Evolutionary conservation across 805 yeast genomes (phyloP), one percentile per base, ranked within the genome.

Genomic region (Starmerella etchellsii): DNA sequence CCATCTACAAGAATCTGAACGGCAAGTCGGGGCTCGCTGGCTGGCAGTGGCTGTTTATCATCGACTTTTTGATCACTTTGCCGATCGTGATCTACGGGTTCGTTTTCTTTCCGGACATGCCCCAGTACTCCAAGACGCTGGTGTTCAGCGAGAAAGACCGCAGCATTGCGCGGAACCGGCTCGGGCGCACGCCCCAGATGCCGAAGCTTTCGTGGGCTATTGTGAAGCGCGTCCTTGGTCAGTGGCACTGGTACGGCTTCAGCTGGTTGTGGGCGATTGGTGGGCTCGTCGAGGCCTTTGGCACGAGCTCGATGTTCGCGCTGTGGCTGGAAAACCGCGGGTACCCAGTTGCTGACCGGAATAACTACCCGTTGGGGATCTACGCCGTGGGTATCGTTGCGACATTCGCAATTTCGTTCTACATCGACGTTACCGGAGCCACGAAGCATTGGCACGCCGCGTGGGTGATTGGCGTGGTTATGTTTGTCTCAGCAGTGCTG

Each of bases 361-460:
- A 30, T 14, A 30, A 30, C 21, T 30, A 30, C 21, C 33, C 33
- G 21, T 14, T 30, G 21, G 33, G 33, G 10, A 30, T 30, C 20
- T 30, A 30, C 13, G 33, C 33, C 20, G 33, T 30, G 13, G 33
- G 33, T 9, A 30, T 30, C 20, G 33, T 30, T 16, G 33, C 33
- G 10, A 30, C 33, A 8, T 30, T 15, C 11, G 21, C 13, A 11
- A 16, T 18, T 8, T 30, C 33, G 10, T 18, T 30, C 20, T 30
- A 30, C 13, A 30, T 30, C 13, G 33, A 30, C 33, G 8, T 9
- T 13, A 30, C 33, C 21, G 33, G 33, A 13, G 33, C 33, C 8
- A 8, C 10, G 13, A 30, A 30, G 18, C 33, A 30, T 18, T 30
- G 33, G 33, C 33, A 30, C 13, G 33, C 21, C 10, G 33, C 33